Conservation (phyloP, 2,329 filamentous ascomycete genomes). For the Nigrospora oryzae region DNA sequence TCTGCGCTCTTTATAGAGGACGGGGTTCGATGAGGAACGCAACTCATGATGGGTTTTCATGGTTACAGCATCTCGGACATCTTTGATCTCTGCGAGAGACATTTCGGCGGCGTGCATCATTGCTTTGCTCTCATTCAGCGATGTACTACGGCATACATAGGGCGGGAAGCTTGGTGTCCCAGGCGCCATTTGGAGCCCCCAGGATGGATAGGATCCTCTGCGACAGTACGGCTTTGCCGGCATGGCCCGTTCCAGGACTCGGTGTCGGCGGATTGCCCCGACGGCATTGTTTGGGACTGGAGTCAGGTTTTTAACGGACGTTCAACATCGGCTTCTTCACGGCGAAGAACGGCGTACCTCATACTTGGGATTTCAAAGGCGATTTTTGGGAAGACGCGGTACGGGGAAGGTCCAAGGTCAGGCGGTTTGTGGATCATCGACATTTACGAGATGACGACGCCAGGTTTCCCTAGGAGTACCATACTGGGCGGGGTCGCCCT, state of each 20-base stretch:
- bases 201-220: too few relatives aligned
- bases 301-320: too few relatives aligned
- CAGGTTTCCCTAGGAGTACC: too few relatives aligned
- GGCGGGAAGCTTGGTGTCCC: not conserved
- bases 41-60: constrained; percentile 1
- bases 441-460: not conserved
- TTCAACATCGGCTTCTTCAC: too few relatives aligned
- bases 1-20: not conserved
- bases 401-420: not conserved
- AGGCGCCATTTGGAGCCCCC: too few relatives aligned
- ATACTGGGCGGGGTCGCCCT: not conserved
- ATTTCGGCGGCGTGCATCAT: constrained; percentile 2
- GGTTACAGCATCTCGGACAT: constrained; percentile 5
- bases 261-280: too few relatives aligned
- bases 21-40: constrained; percentile 1
- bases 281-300: too few relatives aligned
- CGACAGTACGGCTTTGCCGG: too few relatives aligned
- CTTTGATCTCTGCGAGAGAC: constrained; percentile 4
- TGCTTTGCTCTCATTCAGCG: constrained; percentile 6
- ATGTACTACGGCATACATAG: constrained; percentile 8
- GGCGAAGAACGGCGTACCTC: too few relatives aligned
- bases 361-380: not conserved
- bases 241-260: too few relatives aligned
- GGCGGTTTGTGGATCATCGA: not conserved
- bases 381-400: not conserved